Base-by-base conservation (phyloP, 805 yeast species). In the Pichia pseudocactophila region DNA sequence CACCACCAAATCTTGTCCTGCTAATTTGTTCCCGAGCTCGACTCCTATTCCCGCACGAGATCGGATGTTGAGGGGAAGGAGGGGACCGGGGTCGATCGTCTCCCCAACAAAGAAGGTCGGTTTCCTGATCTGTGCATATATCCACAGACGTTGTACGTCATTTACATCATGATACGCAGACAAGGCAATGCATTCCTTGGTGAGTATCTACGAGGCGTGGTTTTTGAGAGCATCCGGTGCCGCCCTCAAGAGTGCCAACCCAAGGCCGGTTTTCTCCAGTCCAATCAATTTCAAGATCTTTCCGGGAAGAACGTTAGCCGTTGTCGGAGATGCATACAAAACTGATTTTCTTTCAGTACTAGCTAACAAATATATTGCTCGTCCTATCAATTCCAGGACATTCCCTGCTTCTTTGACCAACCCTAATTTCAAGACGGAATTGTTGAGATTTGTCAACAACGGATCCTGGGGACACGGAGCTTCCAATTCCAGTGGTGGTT, bases 361-460 rank as follows among this genome's bases (percentile, higher is more conserved):
- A n/a, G 72, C 85, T 0, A 79, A 81, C 3, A 68, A 73, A 36
- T 71, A 66, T 50, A 48, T 74, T 7, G 61, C 77, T 0, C 66
- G 62, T 2, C 87, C 88, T 1, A 66, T 78, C 0, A 50, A 63
- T 2, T 61, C 79, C 0, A 61, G 88, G 37, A 53, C 62, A 1
- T 82, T 76, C 50, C 88, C 92, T 9, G 55, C 65, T 30, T 62
- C 69, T 11, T 42, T 52, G 3, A 64, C 72, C 66, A 76, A 80
- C 2, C 51, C 71, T 1, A 28, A 36, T 7, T 66, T 70, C 36
- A 74, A 62, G 15, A 50, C 63, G 36, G 70, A 68, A 15, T 43
- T 69, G 7, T 57, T 71, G 9, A 57, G 62, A 54, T 58, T 63
- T 57, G 49, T 66, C 53, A 50, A 56, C 56, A 54, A 59, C 48